A percentile compares a stretch with the other conserved stretches of the same genome.
These are phyloP conservation scores for Collybia mongolica DNA, from an alignment of 768 basidiomycete species.

Conservation along the genomic window DNA sequence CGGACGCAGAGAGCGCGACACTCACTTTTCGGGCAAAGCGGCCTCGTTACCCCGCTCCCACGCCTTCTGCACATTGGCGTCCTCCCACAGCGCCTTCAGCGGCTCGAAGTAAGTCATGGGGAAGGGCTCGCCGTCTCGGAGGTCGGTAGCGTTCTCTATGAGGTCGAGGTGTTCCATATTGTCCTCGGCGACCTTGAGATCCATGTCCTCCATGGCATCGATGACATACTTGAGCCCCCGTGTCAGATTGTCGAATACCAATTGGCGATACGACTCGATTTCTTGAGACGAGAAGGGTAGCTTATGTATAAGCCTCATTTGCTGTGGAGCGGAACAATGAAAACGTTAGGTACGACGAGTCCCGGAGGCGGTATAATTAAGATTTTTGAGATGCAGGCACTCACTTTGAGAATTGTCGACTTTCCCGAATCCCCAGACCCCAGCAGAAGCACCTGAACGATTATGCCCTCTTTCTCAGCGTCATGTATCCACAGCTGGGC, in stretches of 20 bases:
- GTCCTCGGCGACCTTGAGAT: constrained; percentile 64
- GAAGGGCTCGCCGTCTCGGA: constrained; percentile 81
- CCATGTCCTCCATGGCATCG: constrained; percentile 89
- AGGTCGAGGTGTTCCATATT: constrained; percentile 59
- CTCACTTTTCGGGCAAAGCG: constrained; percentile 87
- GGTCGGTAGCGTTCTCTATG: constrained; percentile 66
- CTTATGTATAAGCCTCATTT: constrained; percentile 96
- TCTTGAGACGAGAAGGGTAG: constrained; percentile 81
- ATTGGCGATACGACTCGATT: constrained; percentile 85
- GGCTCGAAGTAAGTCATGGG: constrained; percentile 66
- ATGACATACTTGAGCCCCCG: constrained; percentile 81
- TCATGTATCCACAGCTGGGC: not conserved
- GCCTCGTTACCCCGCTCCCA: constrained; percentile 86
- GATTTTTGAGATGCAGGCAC: constrained; percentile 4
- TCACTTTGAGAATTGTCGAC: constrained; percentile 85
- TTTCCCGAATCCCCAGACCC: constrained; percentile 96
- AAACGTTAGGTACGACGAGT: not conserved
- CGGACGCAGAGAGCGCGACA: constrained; percentile 1
- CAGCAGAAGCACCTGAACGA: constrained; percentile 71
- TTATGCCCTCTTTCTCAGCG: not conserved
- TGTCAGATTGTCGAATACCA: constrained; percentile 90
- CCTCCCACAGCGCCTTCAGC: constrained; percentile 73
- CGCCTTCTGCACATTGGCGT: constrained; percentile 72
- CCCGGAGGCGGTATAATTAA: not conserved
- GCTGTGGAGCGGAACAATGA: constrained; percentile 39